These are phyloP conservation scores for Haplosporangium sp. DNA, from an alignment of 371 early-diverging fungal genomes.

Conservation along the genomic window DNA sequence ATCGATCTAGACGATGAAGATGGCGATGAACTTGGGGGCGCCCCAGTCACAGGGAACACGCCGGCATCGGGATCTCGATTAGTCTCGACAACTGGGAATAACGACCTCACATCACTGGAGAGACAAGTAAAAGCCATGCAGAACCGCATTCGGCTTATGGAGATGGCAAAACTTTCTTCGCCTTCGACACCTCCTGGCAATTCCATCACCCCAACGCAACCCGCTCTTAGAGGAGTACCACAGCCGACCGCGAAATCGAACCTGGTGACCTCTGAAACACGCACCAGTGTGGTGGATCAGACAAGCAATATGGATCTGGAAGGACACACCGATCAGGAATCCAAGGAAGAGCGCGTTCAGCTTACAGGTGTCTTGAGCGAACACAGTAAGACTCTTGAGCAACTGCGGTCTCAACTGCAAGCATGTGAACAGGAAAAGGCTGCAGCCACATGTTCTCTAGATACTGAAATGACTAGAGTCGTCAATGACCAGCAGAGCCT, in stretches of 20 bases:
- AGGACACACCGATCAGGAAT: not conserved
- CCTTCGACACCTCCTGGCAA: slow-evolving; percentile 1
- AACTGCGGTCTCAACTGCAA: slow-evolving; percentile 19
- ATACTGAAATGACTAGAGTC: not conserved
- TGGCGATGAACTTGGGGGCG: slow-evolving; percentile 11
- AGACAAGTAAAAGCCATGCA: slow-evolving; percentile 30
- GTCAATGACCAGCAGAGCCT: not conserved
- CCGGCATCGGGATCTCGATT: not conserved
- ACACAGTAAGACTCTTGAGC: slow-evolving; percentile 16
- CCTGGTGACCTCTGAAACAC: not conserved
- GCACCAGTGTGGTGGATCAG: not conserved
- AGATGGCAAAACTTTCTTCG: slow-evolving; percentile 24
- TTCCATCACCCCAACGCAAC: not conserved
- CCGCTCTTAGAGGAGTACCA: not conserved
- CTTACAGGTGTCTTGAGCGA: slow-evolving; percentile 11
- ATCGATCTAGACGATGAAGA: slow-evolving; percentile 50
- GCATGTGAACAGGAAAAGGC: slow-evolving; percentile 13
- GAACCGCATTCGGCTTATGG: slow-evolving; percentile 25
- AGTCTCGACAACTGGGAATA: not conserved
- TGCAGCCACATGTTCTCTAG: not conserved
- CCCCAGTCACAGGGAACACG: not conserved
- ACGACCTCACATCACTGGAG: slow-evolving; percentile 12
- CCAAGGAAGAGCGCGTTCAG: slow-evolving; percentile 2
- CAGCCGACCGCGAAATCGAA: not conserved
- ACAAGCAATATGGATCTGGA: not conserved